phyloP scores from a whole-genome alignment of 148 eudicot species.

The Arbutus unedo region DNA sequence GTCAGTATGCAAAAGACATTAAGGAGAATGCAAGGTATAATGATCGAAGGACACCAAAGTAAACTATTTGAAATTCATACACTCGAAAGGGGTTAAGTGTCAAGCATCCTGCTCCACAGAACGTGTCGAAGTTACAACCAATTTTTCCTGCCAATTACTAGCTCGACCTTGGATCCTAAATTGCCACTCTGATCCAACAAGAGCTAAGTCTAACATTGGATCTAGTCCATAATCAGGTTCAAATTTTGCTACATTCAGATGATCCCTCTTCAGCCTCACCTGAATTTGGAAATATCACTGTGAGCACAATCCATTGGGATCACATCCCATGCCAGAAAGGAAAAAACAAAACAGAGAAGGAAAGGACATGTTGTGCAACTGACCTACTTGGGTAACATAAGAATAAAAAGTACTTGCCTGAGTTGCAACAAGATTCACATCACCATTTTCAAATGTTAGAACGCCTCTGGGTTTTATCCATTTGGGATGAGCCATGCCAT shows the following conservation, averaged over 20 bases:
- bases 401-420: slow-evolving; percentile 51
- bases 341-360: background rate
- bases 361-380: slow-evolving; percentile 1
- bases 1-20: background rate
- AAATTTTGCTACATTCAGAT: slow-evolving; percentile 92
- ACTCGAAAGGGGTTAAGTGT: background rate
- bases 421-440: slow-evolving; percentile 96
- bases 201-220: slow-evolving; percentile 86
- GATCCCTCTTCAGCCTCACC: slow-evolving; percentile 95
- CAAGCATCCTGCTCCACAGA: slow-evolving; percentile 88
- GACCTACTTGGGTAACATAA: background rate
- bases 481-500: slow-evolving; percentile 94
- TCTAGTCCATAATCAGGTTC: slow-evolving; percentile 97
- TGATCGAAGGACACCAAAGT: background rate
- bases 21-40: background rate
- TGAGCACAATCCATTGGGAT: background rate
- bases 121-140: slow-evolving; percentile 95
- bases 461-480: slow-evolving; percentile 89
- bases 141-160: slow-evolving; percentile 98
- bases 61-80: background rate
- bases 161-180: slow-evolving; percentile 97
- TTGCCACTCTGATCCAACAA: slow-evolving; percentile 99
- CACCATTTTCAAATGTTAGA: slow-evolving; percentile 92
- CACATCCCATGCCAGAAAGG: background rate
- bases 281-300: slow-evolving; percentile 27